phyloP scores from a whole-genome alignment of 768 basidiomycete species.

The Leccinum arenicola region DNA sequence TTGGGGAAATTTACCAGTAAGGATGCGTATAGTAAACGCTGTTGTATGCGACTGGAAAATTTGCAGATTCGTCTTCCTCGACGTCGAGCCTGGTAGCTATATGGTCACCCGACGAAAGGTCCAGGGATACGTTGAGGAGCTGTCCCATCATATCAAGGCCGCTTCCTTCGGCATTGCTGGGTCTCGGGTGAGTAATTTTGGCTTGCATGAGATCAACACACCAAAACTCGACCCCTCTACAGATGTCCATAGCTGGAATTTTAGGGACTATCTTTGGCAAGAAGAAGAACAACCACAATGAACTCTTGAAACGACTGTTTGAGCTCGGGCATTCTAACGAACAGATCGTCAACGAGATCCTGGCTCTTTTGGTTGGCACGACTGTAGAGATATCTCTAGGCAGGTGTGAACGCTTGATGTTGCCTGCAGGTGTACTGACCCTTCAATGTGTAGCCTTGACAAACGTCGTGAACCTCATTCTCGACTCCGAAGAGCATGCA shows the following conservation, averaged over 20 bases:
- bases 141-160: conserved; percentile 56
- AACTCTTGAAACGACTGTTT: conserved; percentile 55
- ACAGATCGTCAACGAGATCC: conserved; percentile 61
- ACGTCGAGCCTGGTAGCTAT: conserved; percentile 57
- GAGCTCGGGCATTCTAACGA: conserved; percentile 56
- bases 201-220: neutral
- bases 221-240: neutral
- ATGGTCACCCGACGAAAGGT: conserved; percentile 54
- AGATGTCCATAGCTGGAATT: conserved; percentile 39
- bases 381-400: conserved; percentile 71
- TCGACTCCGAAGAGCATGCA: conserved; percentile 47
- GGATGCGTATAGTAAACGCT: neutral
- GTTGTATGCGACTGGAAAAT: neutral
- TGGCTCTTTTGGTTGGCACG: conserved; percentile 67
- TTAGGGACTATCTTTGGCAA: conserved; percentile 51
- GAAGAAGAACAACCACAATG: conserved; percentile 40
- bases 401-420: conserved; percentile 24
- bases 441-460: conserved; percentile 46
- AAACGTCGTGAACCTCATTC: conserved; percentile 62
- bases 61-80: conserved; percentile 71
- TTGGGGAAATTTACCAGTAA: conserved; percentile 71
- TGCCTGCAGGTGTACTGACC: neutral
- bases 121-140: conserved; percentile 47
- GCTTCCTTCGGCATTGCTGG: conserved; percentile 42
- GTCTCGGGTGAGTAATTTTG: conserved; percentile 38